Conservation (phyloP, 768 basidiomycete species). For the Xanthoconium stramineum region DNA sequence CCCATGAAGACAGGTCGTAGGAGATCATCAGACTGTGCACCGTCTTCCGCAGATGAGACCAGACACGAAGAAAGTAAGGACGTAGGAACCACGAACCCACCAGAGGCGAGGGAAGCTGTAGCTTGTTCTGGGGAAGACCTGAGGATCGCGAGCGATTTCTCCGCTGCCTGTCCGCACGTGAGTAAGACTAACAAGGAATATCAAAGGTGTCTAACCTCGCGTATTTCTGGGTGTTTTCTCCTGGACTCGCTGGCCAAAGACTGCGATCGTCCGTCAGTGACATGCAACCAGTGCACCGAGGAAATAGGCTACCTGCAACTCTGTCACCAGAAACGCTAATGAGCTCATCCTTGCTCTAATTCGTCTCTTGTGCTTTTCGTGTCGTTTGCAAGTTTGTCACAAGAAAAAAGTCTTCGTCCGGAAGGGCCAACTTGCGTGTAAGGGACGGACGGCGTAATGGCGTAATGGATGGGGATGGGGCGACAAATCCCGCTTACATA, state of each 20-base stretch:
- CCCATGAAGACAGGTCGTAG: slow-evolving; percentile 91
- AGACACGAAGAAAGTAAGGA: neutral
- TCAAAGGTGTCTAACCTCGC: slow-evolving; percentile 60
- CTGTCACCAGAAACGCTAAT: slow-evolving; percentile 66
- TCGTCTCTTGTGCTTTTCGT: neutral
- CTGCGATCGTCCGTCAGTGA: slow-evolving; percentile 35
- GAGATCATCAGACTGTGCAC: slow-evolving; percentile 75
- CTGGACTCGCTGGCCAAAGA: slow-evolving; percentile 86
- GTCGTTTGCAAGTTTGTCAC: neutral
- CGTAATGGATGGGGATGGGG: too few species aligned
- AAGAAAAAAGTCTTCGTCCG: neutral
- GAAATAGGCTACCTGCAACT: slow-evolving; percentile 54
- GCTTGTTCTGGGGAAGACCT: slow-evolving; percentile 82
- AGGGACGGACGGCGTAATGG: too few species aligned
- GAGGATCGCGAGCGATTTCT: slow-evolving; percentile 80
- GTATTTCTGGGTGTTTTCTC: slow-evolving; percentile 88
- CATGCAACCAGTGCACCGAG: neutral
- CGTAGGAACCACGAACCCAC: slow-evolving; percentile 39
- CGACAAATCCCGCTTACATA: slow-evolving; percentile 11
- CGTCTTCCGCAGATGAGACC: slow-evolving; percentile 45
- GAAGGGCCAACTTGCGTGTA: too few species aligned
- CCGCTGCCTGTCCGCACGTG: slow-evolving; percentile 59
- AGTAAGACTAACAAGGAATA: neutral
- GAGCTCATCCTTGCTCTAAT: slow-evolving; percentile 50
- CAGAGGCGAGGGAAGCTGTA: slow-evolving; percentile 66